Conservation (phyloP, 176 grass and related monocot genomes). For the Hordeum vulgare region DNA sequence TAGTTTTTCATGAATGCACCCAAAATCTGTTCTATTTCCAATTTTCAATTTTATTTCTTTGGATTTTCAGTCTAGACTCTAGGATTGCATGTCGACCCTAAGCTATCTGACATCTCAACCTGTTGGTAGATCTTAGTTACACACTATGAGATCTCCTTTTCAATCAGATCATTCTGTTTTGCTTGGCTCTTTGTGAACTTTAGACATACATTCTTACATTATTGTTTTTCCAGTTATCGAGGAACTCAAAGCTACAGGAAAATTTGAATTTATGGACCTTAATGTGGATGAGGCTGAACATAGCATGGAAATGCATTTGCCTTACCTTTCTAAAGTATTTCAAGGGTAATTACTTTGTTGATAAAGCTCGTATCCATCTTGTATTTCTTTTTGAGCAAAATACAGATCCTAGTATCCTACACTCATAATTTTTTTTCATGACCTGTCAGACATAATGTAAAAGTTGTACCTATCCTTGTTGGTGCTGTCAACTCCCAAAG, state of each 20-base stretch:
- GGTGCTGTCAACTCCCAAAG: slow-evolving; percentile 71
- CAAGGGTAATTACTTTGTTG: slow-evolving; percentile 56
- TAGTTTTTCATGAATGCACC: background rate
- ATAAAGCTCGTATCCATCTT: slow-evolving; percentile 5
- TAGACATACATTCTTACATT: slow-evolving; percentile 1
- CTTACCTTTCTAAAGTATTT: slow-evolving; percentile 94
- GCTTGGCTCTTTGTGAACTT: slow-evolving; percentile 15
- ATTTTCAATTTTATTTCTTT: background rate
- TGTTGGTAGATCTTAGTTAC: background rate
- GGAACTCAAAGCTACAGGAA: slow-evolving; percentile 68
- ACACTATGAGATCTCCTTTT: background rate
- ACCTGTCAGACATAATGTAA: slow-evolving; percentile 61
- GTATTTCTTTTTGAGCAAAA: background rate
- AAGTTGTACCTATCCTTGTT: slow-evolving; percentile 91
- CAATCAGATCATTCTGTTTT: background rate
- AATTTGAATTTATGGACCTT: slow-evolving; percentile 95
- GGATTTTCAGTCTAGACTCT: background rate
- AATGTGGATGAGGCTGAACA: slow-evolving; percentile 99
- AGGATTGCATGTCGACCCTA: background rate
- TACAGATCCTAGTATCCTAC: background rate
- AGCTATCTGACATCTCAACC: background rate
- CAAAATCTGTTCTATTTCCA: background rate
- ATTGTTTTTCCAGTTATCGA: slow-evolving; percentile 60
- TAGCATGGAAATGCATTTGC: slow-evolving; percentile 99
- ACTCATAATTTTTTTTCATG: slow-evolving; percentile 18